Conservation (phyloP, 2,329 filamentous ascomycete genomes). For the Claviceps humidiphila region DNA sequence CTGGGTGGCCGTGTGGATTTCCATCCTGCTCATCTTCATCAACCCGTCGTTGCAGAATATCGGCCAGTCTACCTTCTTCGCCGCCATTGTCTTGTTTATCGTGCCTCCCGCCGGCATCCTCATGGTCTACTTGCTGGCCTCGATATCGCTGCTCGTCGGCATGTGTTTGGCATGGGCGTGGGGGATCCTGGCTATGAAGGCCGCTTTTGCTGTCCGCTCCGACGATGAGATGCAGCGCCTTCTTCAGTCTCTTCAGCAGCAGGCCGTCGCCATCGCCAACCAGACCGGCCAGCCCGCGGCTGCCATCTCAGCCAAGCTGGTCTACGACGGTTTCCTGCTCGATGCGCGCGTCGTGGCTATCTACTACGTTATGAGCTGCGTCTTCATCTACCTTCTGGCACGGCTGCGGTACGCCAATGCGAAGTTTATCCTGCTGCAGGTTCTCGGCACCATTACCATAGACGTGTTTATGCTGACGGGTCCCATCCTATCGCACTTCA, state of each 20-base stretch:
- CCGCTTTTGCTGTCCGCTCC: constrained; percentile 28
- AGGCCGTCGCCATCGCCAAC: constrained; percentile 21
- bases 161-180: constrained; percentile 35
- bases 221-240: constrained; percentile 22
- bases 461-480: constrained; percentile 32
- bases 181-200: constrained; percentile 35
- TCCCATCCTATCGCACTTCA: constrained; percentile 27
- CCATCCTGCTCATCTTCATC: constrained; percentile 33
- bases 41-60: constrained; percentile 25
- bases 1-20: constrained; percentile 31
- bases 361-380: constrained; percentile 23
- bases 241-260: constrained; percentile 20
- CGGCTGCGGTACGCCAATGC: constrained; percentile 30
- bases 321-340: constrained; percentile 33
- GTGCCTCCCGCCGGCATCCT: constrained; percentile 31
- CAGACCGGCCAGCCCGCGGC: constrained; percentile 11
- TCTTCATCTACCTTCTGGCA: constrained; percentile 30
- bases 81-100: constrained; percentile 27
- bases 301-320: constrained; percentile 20
- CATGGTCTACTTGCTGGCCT: constrained; percentile 29
- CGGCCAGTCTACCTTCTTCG: constrained; percentile 33
- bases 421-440: constrained; percentile 29
- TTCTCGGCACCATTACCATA: constrained; percentile 33
- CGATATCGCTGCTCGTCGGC: constrained; percentile 29
- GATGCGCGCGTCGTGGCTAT: constrained; percentile 30